Evolutionary conservation across 495 filamentous ascomycete species (phyloP).

Genomic region (Aspergillus haitiensis): DNA sequence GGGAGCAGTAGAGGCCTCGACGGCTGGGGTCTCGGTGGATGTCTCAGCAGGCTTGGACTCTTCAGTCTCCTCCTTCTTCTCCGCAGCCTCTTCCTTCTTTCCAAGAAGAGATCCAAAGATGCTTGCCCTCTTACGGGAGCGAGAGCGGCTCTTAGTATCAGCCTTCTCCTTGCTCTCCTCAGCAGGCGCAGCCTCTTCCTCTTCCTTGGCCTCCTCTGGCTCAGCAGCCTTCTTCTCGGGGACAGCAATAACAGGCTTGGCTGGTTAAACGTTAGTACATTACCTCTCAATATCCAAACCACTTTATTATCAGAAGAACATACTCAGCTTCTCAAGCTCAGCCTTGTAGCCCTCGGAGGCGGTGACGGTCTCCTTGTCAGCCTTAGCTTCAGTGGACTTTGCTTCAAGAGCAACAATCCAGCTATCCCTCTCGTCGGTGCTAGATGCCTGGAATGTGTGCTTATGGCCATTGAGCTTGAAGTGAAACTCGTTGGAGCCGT

Average conservation of each 20-base stretch:
- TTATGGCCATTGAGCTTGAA: conserved; percentile 84
- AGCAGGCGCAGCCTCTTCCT: conserved; percentile 43
- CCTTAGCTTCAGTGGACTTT: conserved; percentile 77
- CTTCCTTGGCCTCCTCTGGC: conserved; percentile 43
- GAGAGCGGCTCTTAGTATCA: conserved; percentile 65
- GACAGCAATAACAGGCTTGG: conserved; percentile 52
- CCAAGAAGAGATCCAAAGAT: conserved; percentile 75
- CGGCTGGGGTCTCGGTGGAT: conserved; percentile 27
- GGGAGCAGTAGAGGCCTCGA: conserved; percentile 28
- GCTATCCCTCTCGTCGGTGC: conserved; percentile 75
- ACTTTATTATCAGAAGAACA: conserved; percentile 16
- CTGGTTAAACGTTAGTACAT: conserved; percentile 26
- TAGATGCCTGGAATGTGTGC: conserved; percentile 82
- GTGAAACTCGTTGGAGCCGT: conserved; percentile 74
- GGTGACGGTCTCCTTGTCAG: conserved; percentile 63
- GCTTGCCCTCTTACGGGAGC: conserved; percentile 81
- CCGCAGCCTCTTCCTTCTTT: conserved; percentile 72
- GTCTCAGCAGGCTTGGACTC: conserved; percentile 38
- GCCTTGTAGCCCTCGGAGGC: conserved; percentile 78
- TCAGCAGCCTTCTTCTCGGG: conserved; percentile 54
- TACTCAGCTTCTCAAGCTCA: conserved; percentile 66
- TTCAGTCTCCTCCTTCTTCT: conserved; percentile 49
- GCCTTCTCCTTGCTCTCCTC: conserved; percentile 50
- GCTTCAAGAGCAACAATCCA: conserved; percentile 79
- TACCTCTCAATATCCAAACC: not conserved